phyloP scores from a whole-genome alignment of 768 basidiomycete species.

The Naganishia friedmannii region DNA sequence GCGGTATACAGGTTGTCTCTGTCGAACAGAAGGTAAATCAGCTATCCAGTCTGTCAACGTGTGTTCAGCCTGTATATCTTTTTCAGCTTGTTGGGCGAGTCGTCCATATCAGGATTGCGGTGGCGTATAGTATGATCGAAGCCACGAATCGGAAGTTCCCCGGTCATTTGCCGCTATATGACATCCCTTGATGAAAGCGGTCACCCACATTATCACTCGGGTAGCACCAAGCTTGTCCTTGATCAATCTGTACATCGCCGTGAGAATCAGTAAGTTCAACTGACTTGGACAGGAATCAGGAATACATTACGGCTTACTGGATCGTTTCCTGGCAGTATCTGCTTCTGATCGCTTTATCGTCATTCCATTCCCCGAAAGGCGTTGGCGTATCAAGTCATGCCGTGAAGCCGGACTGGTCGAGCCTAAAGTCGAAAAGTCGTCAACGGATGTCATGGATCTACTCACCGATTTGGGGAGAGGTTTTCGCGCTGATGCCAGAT shows the following conservation, averaged over 20 bases:
- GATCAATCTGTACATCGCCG: slow-evolving; percentile 6
- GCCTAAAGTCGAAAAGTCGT: not conserved
- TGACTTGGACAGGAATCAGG: not conserved
- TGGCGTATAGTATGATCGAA: slow-evolving; percentile 15
- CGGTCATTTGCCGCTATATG: not conserved
- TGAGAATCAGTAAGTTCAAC: not conserved
- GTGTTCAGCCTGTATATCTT: not conserved
- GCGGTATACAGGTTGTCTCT: slow-evolving; percentile 14
- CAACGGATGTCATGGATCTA: slow-evolving; percentile 15
- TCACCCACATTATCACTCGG: slow-evolving; percentile 14
- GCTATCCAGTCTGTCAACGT: not conserved
- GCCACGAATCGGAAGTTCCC: not conserved
- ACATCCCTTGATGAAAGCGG: not conserved
- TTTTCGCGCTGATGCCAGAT: not conserved
- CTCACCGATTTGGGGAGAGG: not conserved
- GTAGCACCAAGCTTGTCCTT: slow-evolving; percentile 19
- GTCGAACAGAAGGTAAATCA: not conserved
- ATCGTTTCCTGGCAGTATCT: slow-evolving; percentile 10
- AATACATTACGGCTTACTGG: not conserved
- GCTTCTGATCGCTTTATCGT: slow-evolving; percentile 1
- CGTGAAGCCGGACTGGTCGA: slow-evolving; percentile 6
- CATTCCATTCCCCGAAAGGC: slow-evolving; percentile 5
- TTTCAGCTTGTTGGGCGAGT: slow-evolving; percentile 1
- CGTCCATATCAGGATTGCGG: slow-evolving; percentile 3
- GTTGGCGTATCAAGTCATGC: not conserved